Percentiles rank a stretch among this genome's conserved stretches.
phyloP scores from a whole-genome alignment of 225 moss, liverwort and hornwort species.

The Neckera pumila region DNA sequence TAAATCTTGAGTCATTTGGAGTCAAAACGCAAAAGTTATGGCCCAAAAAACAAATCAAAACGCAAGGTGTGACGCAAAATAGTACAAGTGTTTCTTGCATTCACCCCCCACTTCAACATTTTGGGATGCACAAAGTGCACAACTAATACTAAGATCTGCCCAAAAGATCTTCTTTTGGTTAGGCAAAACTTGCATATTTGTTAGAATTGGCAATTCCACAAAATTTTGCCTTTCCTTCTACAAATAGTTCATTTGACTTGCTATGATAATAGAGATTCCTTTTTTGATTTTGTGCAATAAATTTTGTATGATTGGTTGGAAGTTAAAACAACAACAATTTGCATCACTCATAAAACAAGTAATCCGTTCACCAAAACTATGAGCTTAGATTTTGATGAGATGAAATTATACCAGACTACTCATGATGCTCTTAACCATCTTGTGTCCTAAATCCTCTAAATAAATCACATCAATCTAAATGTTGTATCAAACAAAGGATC shows the following conservation, averaged over 20 bases:
- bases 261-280: too few species aligned
- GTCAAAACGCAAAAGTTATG: too few species aligned
- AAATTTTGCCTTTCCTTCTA: background rate
- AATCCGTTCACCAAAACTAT: background rate
- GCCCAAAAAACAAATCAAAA: too few species aligned
- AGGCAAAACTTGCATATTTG: accelerated
- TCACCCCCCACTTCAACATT: too few species aligned
- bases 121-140: background rate
- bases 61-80: too few species aligned
- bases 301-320: background rate
- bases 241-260: background rate
- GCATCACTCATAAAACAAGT: background rate
- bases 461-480: background rate
- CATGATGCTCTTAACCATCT: accelerated
- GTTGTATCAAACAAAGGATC: background rate
- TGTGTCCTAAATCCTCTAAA: background rate
- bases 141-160: background rate
- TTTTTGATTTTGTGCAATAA: background rate
- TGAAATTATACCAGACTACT: background rate
- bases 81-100: too few species aligned
- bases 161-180: background rate
- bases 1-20: too few species aligned
- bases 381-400: background rate
- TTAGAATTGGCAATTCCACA: background rate
- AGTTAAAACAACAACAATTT: background rate